Percentiles rank a stretch among this genome's conserved stretches.
Evolutionary conservation across 306 rosid species (phyloP).

Genomic region (Amphicarpaea edgeworthii): DNA sequence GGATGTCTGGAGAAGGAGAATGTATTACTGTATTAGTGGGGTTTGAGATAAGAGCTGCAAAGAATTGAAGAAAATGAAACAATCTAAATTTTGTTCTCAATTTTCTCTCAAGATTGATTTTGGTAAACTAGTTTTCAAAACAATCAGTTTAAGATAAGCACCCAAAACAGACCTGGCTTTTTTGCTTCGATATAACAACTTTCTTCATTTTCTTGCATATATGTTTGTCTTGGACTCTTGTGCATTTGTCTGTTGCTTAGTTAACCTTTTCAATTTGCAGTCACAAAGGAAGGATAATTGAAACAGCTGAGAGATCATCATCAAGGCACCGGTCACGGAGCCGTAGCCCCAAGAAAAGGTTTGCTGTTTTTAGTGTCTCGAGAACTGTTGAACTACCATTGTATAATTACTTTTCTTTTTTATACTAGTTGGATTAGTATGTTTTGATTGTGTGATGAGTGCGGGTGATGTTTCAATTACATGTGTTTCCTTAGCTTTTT

Average conservation of each 20-base stretch:
- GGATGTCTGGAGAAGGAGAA: background rate
- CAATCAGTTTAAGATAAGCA: background rate
- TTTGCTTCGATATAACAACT: background rate
- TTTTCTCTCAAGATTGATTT: background rate
- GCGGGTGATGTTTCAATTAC: background rate
- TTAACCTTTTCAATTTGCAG: constrained; percentile 52
- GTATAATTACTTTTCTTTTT: background rate
- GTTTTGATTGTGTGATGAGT: background rate
- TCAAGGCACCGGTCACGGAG: constrained; percentile 75
- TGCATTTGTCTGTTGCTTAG: constrained; percentile 13
- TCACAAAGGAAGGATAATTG: constrained; percentile 83
- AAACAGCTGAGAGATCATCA: constrained; percentile 55
- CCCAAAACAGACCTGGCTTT: background rate
- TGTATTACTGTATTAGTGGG: background rate
- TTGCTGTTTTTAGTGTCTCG: background rate
- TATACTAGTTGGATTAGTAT: background rate
- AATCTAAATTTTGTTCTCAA: background rate
- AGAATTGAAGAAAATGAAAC: background rate
- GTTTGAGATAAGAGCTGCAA: background rate
- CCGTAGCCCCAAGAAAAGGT: constrained; percentile 86
- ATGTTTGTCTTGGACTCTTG: background rate
- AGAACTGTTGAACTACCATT: background rate
- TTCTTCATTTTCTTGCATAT: background rate
- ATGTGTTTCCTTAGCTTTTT: background rate
- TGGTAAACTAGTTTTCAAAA: background rate